These are phyloP conservation scores for Amaranthus tricolor DNA, from an alignment of 179 eudicot genomes.

Conservation along the genomic window DNA sequence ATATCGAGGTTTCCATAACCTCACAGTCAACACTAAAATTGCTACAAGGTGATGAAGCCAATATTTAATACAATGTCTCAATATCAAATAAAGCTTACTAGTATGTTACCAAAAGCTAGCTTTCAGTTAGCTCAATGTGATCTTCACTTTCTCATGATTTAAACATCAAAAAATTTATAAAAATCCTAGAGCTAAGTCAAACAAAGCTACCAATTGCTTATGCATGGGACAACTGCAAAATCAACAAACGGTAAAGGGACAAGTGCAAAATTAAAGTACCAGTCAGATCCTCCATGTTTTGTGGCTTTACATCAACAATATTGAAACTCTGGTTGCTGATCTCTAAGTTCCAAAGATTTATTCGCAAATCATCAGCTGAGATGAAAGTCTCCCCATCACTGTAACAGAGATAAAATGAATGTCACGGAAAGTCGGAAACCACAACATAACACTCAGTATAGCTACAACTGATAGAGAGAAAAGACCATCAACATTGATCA, in stretches of 20 bases:
- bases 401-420: slow-evolving; percentile 21
- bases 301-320: slow-evolving; percentile 95
- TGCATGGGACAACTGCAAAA: no score
- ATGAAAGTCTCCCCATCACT: slow-evolving; percentile 98
- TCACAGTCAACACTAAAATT: no score
- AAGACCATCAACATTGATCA: background rate
- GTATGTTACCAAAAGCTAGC: no score
- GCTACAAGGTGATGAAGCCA: no score
- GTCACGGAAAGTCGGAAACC: slow-evolving; percentile 15
- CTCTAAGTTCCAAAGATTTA: slow-evolving; percentile 97
- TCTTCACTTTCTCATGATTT: no score
- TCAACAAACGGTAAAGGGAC: background rate
- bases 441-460: slow-evolving; percentile 1
- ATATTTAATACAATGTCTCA: no score
- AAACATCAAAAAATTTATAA: no score
- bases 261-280: slow-evolving; percentile 39
- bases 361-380: slow-evolving; percentile 95
- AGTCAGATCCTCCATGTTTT: slow-evolving; percentile 97
- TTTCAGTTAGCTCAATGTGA: no score
- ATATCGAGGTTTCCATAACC: no score
- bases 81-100: no score
- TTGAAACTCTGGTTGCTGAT: slow-evolving; percentile 97
- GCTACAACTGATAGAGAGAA: background rate
- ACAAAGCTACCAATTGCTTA: no score
- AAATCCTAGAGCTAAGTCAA: no score